Evolutionary conservation across 1,284 basidiomycete genomes (phyloP), one percentile per base, ranked within the genome.

Genomic region (Papiliotrema flavescens): DNA sequence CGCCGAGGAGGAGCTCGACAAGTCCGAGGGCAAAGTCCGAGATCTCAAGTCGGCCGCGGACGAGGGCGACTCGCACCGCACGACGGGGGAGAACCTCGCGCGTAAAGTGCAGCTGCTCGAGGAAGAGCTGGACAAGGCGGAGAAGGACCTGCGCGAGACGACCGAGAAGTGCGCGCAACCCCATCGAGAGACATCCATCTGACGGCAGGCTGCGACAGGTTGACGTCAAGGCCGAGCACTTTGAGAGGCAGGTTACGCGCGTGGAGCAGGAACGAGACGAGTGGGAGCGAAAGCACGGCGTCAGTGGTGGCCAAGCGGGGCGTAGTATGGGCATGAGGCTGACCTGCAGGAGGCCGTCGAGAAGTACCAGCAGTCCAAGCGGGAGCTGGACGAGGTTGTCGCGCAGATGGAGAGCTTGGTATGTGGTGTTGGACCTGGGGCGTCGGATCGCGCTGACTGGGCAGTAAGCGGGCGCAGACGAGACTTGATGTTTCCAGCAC

Each of bases 191-290:
- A 45, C 17, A 1, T 28, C 2, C 28, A 32, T 32, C 46, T 53
- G 26, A 35, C 43, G 26, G 20, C 41, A 98, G 94, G 78, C 83
- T 99, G 66, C 84, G 96, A 64, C 92, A 97, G 76, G 91, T 95
- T 55, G 96, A 99, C 75, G 89, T 98, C 78, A 98, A 98, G 81
- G 94, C 96, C 22, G 96, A 99, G 78, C 92, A 98, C 81, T 96
- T 93, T 77, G 95, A 98, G 79, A 85, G 94, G 53, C 90, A 96
- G 73, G 85, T 97, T 22, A 82, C 85, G 64, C 84, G 89, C 51
- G 80, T 85, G 56, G 94, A 98, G 77, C 86, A 90, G 74, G 96
- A 99, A 78, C 86, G 93, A 57, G 94, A 97, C 74, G 74, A 78
- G 51, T 92, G 89, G 91, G 95, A 98, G 84, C 84, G 86, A 81